phyloP scores from a whole-genome alignment of 139 green algal species.

The Volvox africanus region DNA sequence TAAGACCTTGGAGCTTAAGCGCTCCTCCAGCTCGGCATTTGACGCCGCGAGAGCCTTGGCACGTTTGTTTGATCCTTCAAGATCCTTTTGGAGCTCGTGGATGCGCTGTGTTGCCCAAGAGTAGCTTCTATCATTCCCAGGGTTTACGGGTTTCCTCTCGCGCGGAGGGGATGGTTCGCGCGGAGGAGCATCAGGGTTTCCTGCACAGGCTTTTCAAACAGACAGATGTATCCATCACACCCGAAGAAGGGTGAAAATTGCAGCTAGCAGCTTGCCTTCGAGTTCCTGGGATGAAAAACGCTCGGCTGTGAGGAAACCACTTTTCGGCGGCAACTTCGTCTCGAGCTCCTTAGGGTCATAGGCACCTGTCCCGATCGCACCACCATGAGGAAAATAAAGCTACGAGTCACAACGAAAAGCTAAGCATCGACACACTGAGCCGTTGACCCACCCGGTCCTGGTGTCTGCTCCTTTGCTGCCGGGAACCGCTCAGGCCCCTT shows the following conservation, averaged over 20 bases:
- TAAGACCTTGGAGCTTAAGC: neutral
- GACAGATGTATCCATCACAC: no score
- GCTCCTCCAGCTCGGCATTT: slow-evolving; percentile 1
- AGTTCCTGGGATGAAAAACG: slow-evolving; percentile 54
- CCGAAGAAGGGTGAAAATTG: neutral
- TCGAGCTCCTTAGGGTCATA: slow-evolving; percentile 64
- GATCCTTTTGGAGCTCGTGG: slow-evolving; percentile 67
- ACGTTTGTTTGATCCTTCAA: slow-evolving; percentile 53
- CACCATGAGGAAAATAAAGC: neutral
- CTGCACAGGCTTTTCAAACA: neutral
- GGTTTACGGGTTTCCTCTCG: slow-evolving; percentile 44
- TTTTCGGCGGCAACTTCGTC: slow-evolving; percentile 62
- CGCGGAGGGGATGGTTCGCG: slow-evolving; percentile 63
- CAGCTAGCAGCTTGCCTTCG: neutral
- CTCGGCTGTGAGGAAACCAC: slow-evolving; percentile 57
- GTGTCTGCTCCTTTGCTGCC: slow-evolving; percentile 22
- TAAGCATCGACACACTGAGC: neutral
- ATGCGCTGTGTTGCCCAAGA: slow-evolving; percentile 74
- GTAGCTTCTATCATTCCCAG: slow-evolving; percentile 61
- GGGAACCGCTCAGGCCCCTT: slow-evolving; percentile 42
- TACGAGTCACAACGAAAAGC: neutral
- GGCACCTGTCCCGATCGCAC: slow-evolving; percentile 35
- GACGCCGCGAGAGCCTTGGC: neutral
- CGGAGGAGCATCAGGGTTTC: neutral
- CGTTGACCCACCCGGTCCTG: slow-evolving; percentile 43